phyloP scores from a whole-genome alignment of 192 early-diverging fungal species.

The Umbelopsis vinacea region DNA sequence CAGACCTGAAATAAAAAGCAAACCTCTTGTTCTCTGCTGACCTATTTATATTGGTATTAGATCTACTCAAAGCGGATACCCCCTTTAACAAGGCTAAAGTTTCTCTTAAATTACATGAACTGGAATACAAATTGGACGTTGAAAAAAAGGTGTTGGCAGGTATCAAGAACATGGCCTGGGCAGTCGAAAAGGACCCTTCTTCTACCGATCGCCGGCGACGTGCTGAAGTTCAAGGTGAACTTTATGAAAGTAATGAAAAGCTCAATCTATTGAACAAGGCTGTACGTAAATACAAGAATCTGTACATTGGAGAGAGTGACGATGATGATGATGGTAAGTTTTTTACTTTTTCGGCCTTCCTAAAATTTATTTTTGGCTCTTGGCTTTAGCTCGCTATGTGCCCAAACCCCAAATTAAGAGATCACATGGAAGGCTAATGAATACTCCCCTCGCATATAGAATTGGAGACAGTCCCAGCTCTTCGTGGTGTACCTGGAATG shows the following conservation, averaged over 20 bases:
- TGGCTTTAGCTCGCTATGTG: neutral
- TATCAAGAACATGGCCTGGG: conserved; percentile 68
- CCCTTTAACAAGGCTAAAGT: conserved; percentile 72
- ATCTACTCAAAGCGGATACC: conserved; percentile 71
- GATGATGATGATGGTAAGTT: conserved; percentile 74
- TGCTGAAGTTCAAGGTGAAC: conserved; percentile 56
- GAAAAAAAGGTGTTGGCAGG: conserved; percentile 93
- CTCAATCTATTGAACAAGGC: conserved; percentile 72
- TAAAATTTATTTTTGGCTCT: neutral
- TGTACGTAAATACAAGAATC: conserved; percentile 83
- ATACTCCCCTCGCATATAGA: conserved; percentile 7
- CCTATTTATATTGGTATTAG: conserved; percentile 47
- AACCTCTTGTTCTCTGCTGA: conserved; percentile 33
- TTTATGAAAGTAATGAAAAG: conserved; percentile 78
- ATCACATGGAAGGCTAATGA: conserved; percentile 15
- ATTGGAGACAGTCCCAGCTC: conserved; percentile 48
- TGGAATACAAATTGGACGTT: conserved; percentile 90
- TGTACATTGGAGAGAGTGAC: conserved; percentile 80
- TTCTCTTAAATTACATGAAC: conserved; percentile 83
- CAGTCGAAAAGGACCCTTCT: conserved; percentile 54
- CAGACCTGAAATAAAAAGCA: neutral
- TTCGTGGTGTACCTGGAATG: conserved; percentile 60
- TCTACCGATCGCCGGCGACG: conserved; percentile 56
- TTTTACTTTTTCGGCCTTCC: neutral
- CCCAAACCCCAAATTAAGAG: neutral